Base-by-base conservation (phyloP, 2,329 filamentous ascomycete genomes). In the Cercospora citrullina region DNA sequence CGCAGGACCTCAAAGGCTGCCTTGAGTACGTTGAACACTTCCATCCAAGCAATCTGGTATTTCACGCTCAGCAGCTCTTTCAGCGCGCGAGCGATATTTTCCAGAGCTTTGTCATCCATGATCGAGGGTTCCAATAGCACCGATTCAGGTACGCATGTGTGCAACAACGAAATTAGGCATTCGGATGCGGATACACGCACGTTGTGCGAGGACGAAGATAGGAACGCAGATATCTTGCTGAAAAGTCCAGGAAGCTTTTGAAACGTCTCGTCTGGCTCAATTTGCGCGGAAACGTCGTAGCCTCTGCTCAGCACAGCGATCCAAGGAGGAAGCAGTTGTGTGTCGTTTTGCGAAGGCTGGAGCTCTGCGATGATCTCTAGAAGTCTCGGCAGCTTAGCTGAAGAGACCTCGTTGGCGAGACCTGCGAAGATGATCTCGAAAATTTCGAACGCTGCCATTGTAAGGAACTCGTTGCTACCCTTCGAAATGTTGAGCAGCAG, bases 391-490 rank as follows among this genome's bases (percentile, higher is more conserved):
- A 99, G 85, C 81, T 98, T 99, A 0, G 92, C 87, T 2, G 93
- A 96, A 0, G 94, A 92, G 60, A 94, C 86, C 72, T 96, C 93
- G 72, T 94, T 91, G 16, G 89, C 87, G 90, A 99, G 94, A 7
- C 93, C 91, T 74, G 91, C 90, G 72, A 99, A 98, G 55, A 98
- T 96, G 79, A 96, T 91, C 79, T 99, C 95, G 75, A 99, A 99
- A 4, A 98, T 94, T 72, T 97, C 94, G 75, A 99, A 97, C 0
- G 94, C 91, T 10, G 92, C 91, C 90, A 98, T 96, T 33, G 94
- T 96, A 84, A 99, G 90, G 79, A 94, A 96, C 78, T 98, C 94
- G 78, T 96, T 97, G 79, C 89, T 95, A 8, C 91, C 94, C 76
- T 90, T 90, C 31, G 94, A 94, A 69, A 98, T 96, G 72, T 89